Base-by-base conservation (phyloP, 306 rosid genomes). In the Phaseolus lunatus region DNA sequence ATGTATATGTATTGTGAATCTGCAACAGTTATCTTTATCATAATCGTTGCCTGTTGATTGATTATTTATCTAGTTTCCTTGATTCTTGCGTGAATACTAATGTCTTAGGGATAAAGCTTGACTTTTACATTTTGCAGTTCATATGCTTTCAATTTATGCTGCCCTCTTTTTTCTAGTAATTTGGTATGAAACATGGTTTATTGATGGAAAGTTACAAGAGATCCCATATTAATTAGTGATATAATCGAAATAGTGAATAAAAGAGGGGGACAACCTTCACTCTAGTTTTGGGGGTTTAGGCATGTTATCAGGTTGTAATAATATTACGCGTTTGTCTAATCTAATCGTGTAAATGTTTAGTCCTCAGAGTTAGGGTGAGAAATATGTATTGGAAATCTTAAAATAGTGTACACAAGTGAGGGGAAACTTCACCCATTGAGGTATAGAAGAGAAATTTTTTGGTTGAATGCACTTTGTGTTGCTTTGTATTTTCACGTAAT, bases 391-490 rank as follows among this genome's bases (percentile, higher is more conserved):
- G 48, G 48, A 44, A 11, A 44, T 44, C 16, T 11, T 13, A 44
- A 11, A 44, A 2, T 44, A 44, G 48, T 44, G 48, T 44, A 11
- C 48, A 12, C 4, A 44, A 44, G 48, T 44, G 53, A 18, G 54
- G 54, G 54, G 9, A 5, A 49, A 3, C 9, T 49, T 49, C 43
- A 37, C 22, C 22, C 2, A 2, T 6, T n/a, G 56, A 9, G 23
- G 43, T 19, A 2, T 56, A 58, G 59, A 57, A 68, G 27, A 65
- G 27, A 72, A 10, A 49, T 29, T 3, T 65, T 77, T 47, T 62
- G 24, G 26, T 41, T 11, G 4, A 67, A n/a, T 69, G 37, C 58
- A 61, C 52, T 63, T 29, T 33, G 27, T 63, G 26, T 56, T 76
- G 49, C 48, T 50, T 62, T 44, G 24, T 69, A 35, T 62, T 66